Base-by-base conservation (phyloP, 257 asterid species). In the Scutellaria galericulata region DNA sequence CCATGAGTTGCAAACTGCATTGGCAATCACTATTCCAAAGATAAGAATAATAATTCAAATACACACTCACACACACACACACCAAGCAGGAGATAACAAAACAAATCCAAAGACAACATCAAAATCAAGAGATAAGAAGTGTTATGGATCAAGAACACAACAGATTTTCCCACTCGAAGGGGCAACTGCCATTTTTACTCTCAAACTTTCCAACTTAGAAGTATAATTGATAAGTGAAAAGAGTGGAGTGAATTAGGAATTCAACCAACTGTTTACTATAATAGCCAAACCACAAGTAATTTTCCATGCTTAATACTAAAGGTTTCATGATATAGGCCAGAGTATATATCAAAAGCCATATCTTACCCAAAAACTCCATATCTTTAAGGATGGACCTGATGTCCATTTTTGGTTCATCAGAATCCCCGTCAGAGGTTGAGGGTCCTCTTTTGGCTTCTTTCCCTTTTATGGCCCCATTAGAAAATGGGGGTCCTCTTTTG, bases 371-470 rank as follows among this genome's bases (percentile, higher is more conserved):
- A 76, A 74, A 80, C 70, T 89, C 84, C 18, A 85, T 84, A 68
- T 89, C 96, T 79, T 86, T 89, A 68, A 84, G 59, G 46, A 85
- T 88, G 51, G 90, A 83, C 80, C 68, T 78, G 78, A 90, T 78
- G 69, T 86, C 87, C 80, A 85, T 73, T 79, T 15, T 78, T 5
- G 65, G 80, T 44, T 64, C 82, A 46, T 72, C 80, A 22, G 57
- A 5, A 70, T 81, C 87, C 68, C 5, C 72, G 44, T 55, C 52
- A 11, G 70, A 31, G 24, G 82, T 64, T 11, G 86, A 55, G 14
- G 61, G 57, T 74, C 76, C 80, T 51, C 69, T 64, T 13, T 51
- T 72, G 57, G 57, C 31, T 60, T 70, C 83, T 68, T 65, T 65
- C 71, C 70, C 51, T 74, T 63, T 82, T 74, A 60, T 75, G 48